Base-by-base conservation (phyloP, 352 stramenopile species). In the Pythium guiyangense region DNA sequence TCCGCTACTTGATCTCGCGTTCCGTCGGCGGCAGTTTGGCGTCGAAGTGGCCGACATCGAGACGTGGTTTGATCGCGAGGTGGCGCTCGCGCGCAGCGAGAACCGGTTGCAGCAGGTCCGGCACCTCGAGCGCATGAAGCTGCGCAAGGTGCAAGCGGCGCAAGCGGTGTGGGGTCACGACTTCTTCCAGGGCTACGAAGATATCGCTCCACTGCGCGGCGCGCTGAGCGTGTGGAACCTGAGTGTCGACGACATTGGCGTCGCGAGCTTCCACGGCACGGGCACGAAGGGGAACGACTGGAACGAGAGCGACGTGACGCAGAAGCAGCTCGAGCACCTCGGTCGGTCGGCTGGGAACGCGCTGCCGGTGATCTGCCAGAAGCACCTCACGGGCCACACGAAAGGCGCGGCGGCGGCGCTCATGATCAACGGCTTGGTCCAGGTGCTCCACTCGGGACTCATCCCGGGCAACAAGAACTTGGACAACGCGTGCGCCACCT, bases 271-370 rank as follows among this genome's bases (percentile, higher is more conserved):
- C 70, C 72, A 96, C 55, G 84, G 79, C n/a, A 95, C 85, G 9
- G 79, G 84, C 22, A 94, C 84, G 35, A 94, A 68, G 48, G 79
- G 77, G 14, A 96, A 95, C 60, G 86, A 96, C 66, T 86, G 80
- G 73, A 94, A 95, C 48, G 85, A 96, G 51, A 94, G 83, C 48
- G 84, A 92, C 27, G 85, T 96, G 49, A 90, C 82, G 0, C 83
- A 96, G 60, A 90, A 90, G 67, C 83, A 96, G 55, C 77, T 94
- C 51, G 49, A 68, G 60, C 84, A 93, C 56, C 66, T 95, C 9
- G 86, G 84, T 17, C 80, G 86, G 3, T 84, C 80, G 6, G 42
- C 58, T n/a, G 85, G 85, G 29, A 94, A 95, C 62, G 67, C 79
- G 29, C 57, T 95, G 39, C 79, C 80, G 15, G 73, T 94, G 10